A percentile compares a stretch with the other conserved stretches of the same genome.
Evolutionary conservation across 345 rosid species (phyloP).

Genomic region (Geranium rotundifolium): DNA sequence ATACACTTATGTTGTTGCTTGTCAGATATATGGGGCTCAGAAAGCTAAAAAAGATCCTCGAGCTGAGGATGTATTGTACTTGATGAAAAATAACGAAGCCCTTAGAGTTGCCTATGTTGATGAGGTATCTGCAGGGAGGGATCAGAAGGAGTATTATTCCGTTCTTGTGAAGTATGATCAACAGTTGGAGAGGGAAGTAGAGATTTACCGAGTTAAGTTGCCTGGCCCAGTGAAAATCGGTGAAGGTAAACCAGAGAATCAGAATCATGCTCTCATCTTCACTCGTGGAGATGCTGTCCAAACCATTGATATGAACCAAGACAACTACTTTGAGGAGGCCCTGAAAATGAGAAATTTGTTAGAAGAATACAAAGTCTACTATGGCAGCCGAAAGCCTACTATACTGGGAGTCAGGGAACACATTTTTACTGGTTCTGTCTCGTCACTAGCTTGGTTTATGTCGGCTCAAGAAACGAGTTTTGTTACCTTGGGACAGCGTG

Average conservation of each 20-base stretch:
- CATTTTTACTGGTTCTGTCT: conserved; percentile 92
- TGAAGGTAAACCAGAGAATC: conserved; percentile 96
- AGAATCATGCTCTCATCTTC: conserved; percentile 85
- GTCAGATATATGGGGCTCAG: conserved; percentile 82
- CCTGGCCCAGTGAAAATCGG: conserved; percentile 96
- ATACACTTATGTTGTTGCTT: conserved; percentile 77
- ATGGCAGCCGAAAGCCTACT: conserved; percentile 47
- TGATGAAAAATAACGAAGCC: conserved; percentile 77
- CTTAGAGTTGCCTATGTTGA: conserved; percentile 94
- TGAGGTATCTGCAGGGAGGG: conserved; percentile 52
- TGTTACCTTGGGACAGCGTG: too few relatives aligned
- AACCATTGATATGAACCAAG: conserved; percentile 98
- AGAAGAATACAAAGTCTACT: conserved; percentile 60
- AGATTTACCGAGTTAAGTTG: conserved; percentile 72
- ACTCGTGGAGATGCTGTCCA: conserved; percentile 91
- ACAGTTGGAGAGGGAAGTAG: conserved; percentile 63
- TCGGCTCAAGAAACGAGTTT: too few relatives aligned
- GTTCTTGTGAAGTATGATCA: conserved; percentile 83
- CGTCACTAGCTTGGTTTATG: conserved; percentile 89
- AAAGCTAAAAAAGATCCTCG: conserved; percentile 67
- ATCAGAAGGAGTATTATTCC: conserved; percentile 57
- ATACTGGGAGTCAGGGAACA: conserved; percentile 92
- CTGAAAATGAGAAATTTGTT: conserved; percentile 84
- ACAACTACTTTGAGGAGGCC: conserved; percentile 86
- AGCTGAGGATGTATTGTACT: conserved; percentile 63